Evolutionary conservation across 1,284 basidiomycete genomes (phyloP).

Genomic region (Rhodotorula sp.): DNA sequence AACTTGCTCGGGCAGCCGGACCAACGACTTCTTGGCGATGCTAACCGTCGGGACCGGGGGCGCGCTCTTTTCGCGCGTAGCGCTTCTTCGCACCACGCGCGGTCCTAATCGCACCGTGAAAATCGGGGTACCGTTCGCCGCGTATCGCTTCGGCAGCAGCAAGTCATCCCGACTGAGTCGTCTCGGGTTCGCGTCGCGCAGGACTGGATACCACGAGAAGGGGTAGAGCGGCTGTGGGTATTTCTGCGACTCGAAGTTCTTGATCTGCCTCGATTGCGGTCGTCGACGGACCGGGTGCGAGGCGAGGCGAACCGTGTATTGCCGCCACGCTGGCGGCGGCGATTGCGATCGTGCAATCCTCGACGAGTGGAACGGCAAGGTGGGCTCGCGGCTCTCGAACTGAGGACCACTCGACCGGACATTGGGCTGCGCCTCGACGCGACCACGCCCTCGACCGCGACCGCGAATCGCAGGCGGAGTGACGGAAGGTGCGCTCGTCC

Average conservation of each 20-base stretch:
- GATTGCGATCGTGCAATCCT: conserved; percentile 48
- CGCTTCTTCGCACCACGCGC: not conserved
- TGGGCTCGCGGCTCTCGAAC: conserved; percentile 24
- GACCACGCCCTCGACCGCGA: conserved; percentile 1
- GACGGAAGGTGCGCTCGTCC: conserved; percentile 46
- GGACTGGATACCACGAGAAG: conserved; percentile 71
- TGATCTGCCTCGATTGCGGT: conserved; percentile 17
- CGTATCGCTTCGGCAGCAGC: conserved; percentile 58
- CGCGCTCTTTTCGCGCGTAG: not conserved
- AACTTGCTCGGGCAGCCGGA: not conserved
- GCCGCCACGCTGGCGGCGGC: conserved; percentile 57
- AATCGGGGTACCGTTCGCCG: conserved; percentile 43
- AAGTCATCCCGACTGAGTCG: conserved; percentile 69
- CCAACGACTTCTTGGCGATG: conserved; percentile 7
- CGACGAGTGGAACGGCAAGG: conserved; percentile 48
- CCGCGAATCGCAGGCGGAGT: not conserved
- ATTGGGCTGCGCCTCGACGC: too few species aligned
- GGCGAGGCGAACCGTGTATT: conserved; percentile 54
- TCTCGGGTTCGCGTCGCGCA: conserved; percentile 62
- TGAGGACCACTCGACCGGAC: not conserved
- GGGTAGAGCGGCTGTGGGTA: conserved; percentile 62
- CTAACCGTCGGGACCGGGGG: conserved; percentile 21
- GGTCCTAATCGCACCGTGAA: conserved; percentile 41
- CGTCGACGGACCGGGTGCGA: conserved; percentile 21
- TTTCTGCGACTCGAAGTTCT: conserved; percentile 40